Evolutionary conservation across 345 rosid species (phyloP).

Genomic region (Excoecaria cochinchinensis): DNA sequence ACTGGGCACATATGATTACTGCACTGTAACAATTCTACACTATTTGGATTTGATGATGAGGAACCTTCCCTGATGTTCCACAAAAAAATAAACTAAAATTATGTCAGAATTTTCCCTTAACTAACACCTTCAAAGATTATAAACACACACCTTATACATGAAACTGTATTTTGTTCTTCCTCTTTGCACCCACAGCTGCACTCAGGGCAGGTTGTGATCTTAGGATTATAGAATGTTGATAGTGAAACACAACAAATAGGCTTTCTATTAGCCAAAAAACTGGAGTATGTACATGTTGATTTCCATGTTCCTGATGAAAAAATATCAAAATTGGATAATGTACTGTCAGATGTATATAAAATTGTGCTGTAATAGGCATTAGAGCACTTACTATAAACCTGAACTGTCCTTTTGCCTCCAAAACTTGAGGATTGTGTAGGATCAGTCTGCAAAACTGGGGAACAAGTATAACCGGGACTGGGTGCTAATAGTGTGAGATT

Average conservation of each 20-base stretch:
- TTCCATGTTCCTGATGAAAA: conserved; percentile 55
- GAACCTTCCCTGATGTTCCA: conserved; percentile 32
- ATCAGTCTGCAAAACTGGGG: conserved; percentile 33
- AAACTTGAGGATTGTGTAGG: conserved; percentile 41
- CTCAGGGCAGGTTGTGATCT: conserved; percentile 45
- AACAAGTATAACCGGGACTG: conserved; percentile 59
- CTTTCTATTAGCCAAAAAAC: conserved; percentile 45
- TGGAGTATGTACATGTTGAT: conserved; percentile 56
- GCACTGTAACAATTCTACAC: conserved; percentile 45
- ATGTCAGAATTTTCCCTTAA: not conserved
- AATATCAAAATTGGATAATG: not conserved
- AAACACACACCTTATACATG: conserved; percentile 47
- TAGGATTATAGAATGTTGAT: conserved; percentile 54
- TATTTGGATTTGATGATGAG: not conserved
- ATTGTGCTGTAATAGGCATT: not conserved
- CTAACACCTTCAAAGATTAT: not conserved
- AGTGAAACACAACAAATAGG: conserved; percentile 57
- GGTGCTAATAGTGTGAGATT: conserved; percentile 50
- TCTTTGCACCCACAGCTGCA: conserved; percentile 71
- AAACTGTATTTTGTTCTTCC: conserved; percentile 25
- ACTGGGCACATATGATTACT: conserved; percentile 58
- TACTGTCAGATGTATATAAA: no score
- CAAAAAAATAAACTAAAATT: conserved; percentile 5
- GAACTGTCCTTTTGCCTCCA: conserved; percentile 53
- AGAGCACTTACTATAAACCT: conserved; percentile 46